phyloP scores from a whole-genome alignment of 345 rosid species.

The Eucalyptus coolabah region DNA sequence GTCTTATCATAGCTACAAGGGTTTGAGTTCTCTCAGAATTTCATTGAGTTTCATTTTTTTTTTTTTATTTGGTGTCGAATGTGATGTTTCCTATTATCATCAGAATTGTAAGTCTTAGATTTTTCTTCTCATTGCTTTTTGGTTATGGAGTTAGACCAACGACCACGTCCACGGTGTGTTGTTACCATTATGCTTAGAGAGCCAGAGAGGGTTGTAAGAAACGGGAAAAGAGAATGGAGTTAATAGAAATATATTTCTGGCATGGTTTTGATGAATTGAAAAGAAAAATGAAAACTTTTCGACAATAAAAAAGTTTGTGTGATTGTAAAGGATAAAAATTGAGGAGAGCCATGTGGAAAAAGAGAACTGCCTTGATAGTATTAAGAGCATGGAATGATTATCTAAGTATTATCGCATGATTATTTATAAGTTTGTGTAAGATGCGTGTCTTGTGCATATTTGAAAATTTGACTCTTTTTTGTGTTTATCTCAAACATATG shows the following conservation, averaged over 20 bases:
- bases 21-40: background rate
- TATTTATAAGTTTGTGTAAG: no score
- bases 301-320: no score
- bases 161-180: background rate
- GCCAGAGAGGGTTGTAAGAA: background rate
- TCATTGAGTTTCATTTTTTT: background rate
- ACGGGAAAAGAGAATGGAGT: background rate
- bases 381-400: background rate
- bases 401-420: no score
- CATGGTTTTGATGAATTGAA: background rate
- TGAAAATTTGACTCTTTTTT: no score
- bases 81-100: background rate
- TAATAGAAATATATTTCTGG: background rate
- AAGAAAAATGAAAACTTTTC: no score
- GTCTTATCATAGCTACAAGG: background rate
- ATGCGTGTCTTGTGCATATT: no score
- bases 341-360: no score
- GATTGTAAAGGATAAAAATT: no score
- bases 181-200: background rate
- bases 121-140: background rate
- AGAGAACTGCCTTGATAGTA: no score
- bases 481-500: no score
- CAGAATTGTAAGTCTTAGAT: background rate
- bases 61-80: background rate
- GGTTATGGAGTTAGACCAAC: background rate